Conservation (phyloP, 148 eudicot species). For the Camellia granthamiana region DNA sequence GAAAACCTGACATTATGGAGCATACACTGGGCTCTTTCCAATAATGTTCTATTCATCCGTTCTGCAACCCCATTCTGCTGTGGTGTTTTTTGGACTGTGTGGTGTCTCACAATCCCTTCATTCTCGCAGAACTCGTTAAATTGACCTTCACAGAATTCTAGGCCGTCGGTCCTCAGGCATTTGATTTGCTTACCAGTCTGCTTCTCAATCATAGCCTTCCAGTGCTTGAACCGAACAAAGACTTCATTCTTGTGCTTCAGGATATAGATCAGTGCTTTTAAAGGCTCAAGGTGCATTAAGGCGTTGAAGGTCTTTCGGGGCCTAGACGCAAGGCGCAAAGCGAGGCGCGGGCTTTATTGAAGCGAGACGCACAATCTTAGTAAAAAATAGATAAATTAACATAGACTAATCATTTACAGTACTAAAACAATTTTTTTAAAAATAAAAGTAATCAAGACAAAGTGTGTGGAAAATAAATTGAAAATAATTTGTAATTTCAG, state of each 20-base stretch:
- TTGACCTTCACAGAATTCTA: background rate
- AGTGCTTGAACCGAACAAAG: background rate
- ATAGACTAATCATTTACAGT: too few species aligned
- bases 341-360: too few species aligned
- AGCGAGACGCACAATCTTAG: too few species aligned
- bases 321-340: too few species aligned
- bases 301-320: too few species aligned
- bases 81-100: background rate
- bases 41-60: slow-evolving; percentile 6
- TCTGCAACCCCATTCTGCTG: background rate
- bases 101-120: background rate
- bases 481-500: too few species aligned
- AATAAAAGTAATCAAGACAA: too few species aligned
- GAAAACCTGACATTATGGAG: background rate
- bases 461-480: too few species aligned
- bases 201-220: slow-evolving; percentile 17
- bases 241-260: slow-evolving; percentile 6
- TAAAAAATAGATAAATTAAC: too few species aligned
- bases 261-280: background rate
- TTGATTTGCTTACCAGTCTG: slow-evolving; percentile 10
- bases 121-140: background rate
- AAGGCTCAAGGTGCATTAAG: too few species aligned
- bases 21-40: slow-evolving; percentile 3
- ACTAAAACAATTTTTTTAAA: too few species aligned
- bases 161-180: slow-evolving; percentile 8